Percentiles rank a stretch among this genome's conserved stretches.
These are phyloP conservation scores for Phytophthora multivora DNA, from an alignment of 352 stramenopile species.

Conservation along the genomic window DNA sequence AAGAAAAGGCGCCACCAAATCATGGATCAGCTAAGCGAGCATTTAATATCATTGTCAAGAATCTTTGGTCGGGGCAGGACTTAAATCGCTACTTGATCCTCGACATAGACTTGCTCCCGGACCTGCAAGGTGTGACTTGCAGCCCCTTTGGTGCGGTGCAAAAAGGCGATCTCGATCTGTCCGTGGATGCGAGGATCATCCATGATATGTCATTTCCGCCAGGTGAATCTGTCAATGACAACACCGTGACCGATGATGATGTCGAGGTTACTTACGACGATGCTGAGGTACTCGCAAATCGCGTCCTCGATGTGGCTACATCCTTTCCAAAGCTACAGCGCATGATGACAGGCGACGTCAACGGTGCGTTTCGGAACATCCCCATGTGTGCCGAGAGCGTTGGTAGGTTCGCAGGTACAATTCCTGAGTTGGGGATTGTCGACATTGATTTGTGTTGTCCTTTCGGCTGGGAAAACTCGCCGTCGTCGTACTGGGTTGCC, in stretches of 20 bases:
- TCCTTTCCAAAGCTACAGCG: neutral
- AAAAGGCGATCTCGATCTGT: conserved; percentile 9
- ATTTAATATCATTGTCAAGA: conserved; percentile 20
- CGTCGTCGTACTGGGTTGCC: conserved; percentile 3
- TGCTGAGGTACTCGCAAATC: neutral
- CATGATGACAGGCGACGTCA: conserved; percentile 11
- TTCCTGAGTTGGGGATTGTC: conserved; percentile 5
- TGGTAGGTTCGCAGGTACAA: conserved; percentile 6
- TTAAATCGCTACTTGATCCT: conserved; percentile 13
- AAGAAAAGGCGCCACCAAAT: neutral
- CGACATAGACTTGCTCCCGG: conserved; percentile 4
- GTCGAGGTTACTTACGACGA: conserved; percentile 5
- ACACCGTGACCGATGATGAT: neutral
- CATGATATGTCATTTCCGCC: conserved; percentile 14
- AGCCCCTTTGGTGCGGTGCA: conserved; percentile 20
- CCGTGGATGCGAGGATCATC: conserved; percentile 11
- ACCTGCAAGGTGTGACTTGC: conserved; percentile 3
- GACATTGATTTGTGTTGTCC: conserved; percentile 11
- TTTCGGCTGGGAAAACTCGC: conserved; percentile 17
- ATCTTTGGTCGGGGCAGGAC: conserved; percentile 13
- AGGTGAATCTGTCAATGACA: conserved; percentile 15
- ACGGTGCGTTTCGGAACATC: conserved; percentile 8
- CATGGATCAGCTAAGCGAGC: conserved; percentile 9
- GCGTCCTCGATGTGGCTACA: conserved; percentile 3
- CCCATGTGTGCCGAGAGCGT: neutral